Conservation (phyloP, 805 yeast genomes). For the Zygosaccharomyces kombuchaensis region DNA sequence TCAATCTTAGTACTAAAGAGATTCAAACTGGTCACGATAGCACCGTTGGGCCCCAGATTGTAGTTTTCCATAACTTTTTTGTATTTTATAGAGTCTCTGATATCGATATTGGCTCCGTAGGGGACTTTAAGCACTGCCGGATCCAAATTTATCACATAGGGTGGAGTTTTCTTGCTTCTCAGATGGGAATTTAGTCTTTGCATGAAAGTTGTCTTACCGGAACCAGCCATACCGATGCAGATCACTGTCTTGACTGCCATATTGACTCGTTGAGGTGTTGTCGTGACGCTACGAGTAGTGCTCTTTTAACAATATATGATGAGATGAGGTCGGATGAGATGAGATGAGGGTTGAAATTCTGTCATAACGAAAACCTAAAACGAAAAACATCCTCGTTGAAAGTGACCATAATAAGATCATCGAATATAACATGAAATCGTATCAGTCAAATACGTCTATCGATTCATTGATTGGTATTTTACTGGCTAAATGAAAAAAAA, state of each 20-base stretch:
- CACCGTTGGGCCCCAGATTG: constrained; percentile 96
- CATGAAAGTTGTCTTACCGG: constrained; percentile 97
- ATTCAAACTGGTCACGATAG: constrained; percentile 91
- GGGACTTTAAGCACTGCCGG: constrained; percentile 97
- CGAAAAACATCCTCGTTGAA: neutral
- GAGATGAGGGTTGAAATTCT: neutral
- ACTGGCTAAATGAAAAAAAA: neutral
- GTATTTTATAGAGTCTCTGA: constrained; percentile 92
- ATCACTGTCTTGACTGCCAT: constrained; percentile 42
- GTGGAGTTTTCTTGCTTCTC: constrained; percentile 65
- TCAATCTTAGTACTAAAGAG: constrained; percentile 92
- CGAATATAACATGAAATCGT: neutral
- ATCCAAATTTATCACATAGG: constrained; percentile 90
- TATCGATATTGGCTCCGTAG: constrained; percentile 89
- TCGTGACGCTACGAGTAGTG: neutral
- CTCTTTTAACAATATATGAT: neutral
- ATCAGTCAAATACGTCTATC: neutral
- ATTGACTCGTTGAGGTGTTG: neutral
- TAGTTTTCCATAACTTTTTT: constrained; percentile 95
- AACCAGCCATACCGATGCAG: constrained; percentile 67
- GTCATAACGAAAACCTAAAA: neutral
- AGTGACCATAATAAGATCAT: neutral
- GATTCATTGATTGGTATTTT: no score
- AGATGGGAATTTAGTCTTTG: constrained; percentile 89
- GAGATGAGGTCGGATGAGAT: neutral